Conservation (phyloP, 768 basidiomycete species). For the Agrocybe pediades region DNA sequence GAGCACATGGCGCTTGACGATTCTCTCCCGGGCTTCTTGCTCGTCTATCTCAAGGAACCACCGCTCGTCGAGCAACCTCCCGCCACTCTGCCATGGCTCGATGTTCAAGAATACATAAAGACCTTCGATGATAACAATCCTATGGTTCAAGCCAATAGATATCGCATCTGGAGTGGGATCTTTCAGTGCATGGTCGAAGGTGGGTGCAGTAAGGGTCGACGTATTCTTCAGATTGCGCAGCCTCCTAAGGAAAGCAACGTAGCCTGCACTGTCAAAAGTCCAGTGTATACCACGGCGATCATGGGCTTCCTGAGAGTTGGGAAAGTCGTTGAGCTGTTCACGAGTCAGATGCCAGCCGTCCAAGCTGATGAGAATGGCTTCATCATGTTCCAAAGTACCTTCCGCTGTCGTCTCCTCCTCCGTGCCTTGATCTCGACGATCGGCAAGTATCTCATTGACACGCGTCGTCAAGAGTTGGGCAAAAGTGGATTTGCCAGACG, state of each 20-base stretch:
- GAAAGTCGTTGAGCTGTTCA: constrained; percentile 72
- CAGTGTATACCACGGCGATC: constrained; percentile 86
- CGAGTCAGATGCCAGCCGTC: constrained; percentile 94
- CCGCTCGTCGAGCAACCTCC: constrained; percentile 69
- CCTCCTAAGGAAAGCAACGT: constrained; percentile 63
- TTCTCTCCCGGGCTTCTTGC: constrained; percentile 54
- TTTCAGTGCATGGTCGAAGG: constrained; percentile 87
- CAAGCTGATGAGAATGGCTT: constrained; percentile 72
- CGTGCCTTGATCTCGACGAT: neutral
- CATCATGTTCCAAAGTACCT: constrained; percentile 1
- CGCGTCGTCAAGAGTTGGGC: constrained; percentile 56
- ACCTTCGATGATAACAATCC: constrained; percentile 87
- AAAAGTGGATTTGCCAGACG: constrained; percentile 85
- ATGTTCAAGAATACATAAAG: constrained; percentile 82
- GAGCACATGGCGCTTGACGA: constrained; percentile 74
- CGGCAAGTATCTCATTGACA: constrained; percentile 46
- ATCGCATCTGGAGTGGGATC: constrained; percentile 72
- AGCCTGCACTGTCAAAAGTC: constrained; percentile 84
- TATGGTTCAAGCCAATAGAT: constrained; percentile 60
- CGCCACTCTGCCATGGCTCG: constrained; percentile 71
- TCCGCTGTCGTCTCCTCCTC: neutral
- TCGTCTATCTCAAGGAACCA: constrained; percentile 70
- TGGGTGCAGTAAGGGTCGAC: constrained; percentile 61
- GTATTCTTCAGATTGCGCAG: constrained; percentile 40
- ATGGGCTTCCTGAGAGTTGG: constrained; percentile 76